Evolutionary conservation across 2,329 filamentous ascomycete genomes (phyloP).

Genomic region (Microdochium nivale): DNA sequence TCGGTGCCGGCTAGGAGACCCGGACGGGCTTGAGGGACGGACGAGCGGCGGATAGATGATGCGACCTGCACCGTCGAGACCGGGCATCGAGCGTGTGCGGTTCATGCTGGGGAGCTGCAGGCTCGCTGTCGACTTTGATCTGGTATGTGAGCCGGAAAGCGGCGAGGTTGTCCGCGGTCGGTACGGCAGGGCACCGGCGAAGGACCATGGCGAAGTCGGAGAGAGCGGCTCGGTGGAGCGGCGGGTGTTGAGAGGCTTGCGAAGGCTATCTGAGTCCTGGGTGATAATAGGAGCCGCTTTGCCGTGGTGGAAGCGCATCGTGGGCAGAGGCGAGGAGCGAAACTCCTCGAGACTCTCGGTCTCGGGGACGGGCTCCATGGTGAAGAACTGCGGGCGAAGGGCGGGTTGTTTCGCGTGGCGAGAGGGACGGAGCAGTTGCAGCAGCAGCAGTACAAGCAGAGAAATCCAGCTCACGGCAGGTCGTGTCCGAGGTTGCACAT

Average conservation of each 20-base stretch:
- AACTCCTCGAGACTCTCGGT: constrained; percentile 62
- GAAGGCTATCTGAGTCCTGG: constrained; percentile 31
- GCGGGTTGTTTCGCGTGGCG: not conserved
- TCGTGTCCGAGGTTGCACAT: not conserved
- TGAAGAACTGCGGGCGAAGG: constrained; percentile 8
- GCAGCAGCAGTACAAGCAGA: too few species aligned
- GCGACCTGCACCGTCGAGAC: constrained; percentile 50
- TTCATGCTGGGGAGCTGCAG: constrained; percentile 48
- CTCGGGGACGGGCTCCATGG: constrained; percentile 61
- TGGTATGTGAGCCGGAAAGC: constrained; percentile 44
- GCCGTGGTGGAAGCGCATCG: constrained; percentile 34
- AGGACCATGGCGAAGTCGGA: constrained; percentile 41
- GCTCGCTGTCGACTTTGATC: constrained; percentile 50
- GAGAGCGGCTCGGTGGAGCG: constrained; percentile 52
- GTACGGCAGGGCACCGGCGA: constrained; percentile 40
- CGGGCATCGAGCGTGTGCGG: constrained; percentile 56
- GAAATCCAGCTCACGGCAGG: not conserved
- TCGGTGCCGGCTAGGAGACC: constrained; percentile 43
- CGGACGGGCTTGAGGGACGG: constrained; percentile 44
- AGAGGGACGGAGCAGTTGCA: too few species aligned
- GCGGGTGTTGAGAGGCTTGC: constrained; percentile 45
- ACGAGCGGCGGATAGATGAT: constrained; percentile 44
- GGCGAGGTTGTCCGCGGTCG: constrained; percentile 56
- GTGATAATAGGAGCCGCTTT: constrained; percentile 24
- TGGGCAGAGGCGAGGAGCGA: constrained; percentile 46